Evolutionary conservation across 2,329 filamentous ascomycete species (phyloP).

Genomic region (Xylaria sp.): DNA sequence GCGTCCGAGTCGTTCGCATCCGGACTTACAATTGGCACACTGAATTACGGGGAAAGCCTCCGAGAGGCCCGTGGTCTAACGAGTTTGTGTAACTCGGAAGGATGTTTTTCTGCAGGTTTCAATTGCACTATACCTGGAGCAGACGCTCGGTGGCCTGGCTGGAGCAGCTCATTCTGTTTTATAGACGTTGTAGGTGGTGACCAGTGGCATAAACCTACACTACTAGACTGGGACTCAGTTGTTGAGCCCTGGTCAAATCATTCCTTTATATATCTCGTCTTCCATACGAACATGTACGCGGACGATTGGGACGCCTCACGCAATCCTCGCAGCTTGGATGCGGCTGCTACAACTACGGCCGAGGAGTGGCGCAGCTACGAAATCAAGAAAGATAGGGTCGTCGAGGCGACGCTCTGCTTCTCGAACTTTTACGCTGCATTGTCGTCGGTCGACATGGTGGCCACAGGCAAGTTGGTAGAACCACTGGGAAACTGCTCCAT

Average conservation of each 20-base stretch:
- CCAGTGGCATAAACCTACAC: background rate
- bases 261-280: background rate
- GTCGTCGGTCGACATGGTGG: background rate
- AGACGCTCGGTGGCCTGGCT: background rate
- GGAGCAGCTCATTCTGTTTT: background rate
- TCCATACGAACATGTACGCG: conserved; percentile 2
- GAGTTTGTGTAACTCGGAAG: conserved; percentile 1
- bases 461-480: background rate
- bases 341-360: background rate
- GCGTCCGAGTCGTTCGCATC: background rate
- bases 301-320: conserved; percentile 5
- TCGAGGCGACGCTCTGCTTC: conserved; percentile 7
- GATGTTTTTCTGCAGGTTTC: background rate
- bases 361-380: conserved; percentile 8
- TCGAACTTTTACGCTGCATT: background rate
- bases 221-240: background rate
- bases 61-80: background rate
- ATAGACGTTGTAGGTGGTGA: conserved; percentile 1
- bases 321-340: background rate
- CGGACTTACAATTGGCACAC: background rate
- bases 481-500: background rate
- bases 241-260: conserved; percentile 2
- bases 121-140: background rate
- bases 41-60: conserved; percentile 4
- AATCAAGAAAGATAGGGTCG: background rate